Conservation (phyloP, 352 stramenopile species). For the Globisporangium cederbergense region DNA sequence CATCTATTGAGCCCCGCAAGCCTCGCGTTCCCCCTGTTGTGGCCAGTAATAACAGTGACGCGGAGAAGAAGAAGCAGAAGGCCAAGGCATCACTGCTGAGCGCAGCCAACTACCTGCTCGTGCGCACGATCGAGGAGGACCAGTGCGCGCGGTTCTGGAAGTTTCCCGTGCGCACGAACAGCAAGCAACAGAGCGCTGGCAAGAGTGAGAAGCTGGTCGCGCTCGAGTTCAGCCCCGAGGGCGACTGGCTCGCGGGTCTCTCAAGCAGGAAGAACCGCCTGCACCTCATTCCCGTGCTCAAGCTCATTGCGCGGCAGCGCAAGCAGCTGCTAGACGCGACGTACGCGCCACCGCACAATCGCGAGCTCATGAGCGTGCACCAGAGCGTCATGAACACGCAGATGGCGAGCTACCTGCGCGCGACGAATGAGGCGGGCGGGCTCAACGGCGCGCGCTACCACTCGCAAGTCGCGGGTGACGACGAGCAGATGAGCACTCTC, state of each 20-base stretch:
- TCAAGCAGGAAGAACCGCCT: constrained; percentile 75
- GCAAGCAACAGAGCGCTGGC: constrained; percentile 54
- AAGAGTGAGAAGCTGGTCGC: constrained; percentile 53
- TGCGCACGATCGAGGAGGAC: constrained; percentile 80
- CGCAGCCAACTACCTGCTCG: constrained; percentile 46
- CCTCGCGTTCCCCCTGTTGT: not conserved
- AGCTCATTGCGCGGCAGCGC: constrained; percentile 54
- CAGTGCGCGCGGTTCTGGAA: constrained; percentile 63
- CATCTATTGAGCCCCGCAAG: constrained; percentile 15
- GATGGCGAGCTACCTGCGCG: constrained; percentile 82
- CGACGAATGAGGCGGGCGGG: constrained; percentile 73
- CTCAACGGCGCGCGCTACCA: constrained; percentile 81
- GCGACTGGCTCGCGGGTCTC: constrained; percentile 81
- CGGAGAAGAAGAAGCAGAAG: constrained; percentile 8
- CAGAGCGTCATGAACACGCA: constrained; percentile 74
- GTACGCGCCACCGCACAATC: constrained; percentile 46
- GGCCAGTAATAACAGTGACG: not conserved
- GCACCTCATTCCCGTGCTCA: constrained; percentile 68
- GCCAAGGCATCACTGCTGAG: constrained; percentile 5
- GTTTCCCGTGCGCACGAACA: constrained; percentile 56
- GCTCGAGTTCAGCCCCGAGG: constrained; percentile 79
- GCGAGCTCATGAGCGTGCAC: constrained; percentile 69
- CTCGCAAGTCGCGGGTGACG: constrained; percentile 74
- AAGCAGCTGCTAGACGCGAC: constrained; percentile 52
- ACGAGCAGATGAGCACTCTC: constrained; percentile 83